phyloP scores from a whole-genome alignment of 768 basidiomycete species.

The Tylopilus rubrobrunneus region DNA sequence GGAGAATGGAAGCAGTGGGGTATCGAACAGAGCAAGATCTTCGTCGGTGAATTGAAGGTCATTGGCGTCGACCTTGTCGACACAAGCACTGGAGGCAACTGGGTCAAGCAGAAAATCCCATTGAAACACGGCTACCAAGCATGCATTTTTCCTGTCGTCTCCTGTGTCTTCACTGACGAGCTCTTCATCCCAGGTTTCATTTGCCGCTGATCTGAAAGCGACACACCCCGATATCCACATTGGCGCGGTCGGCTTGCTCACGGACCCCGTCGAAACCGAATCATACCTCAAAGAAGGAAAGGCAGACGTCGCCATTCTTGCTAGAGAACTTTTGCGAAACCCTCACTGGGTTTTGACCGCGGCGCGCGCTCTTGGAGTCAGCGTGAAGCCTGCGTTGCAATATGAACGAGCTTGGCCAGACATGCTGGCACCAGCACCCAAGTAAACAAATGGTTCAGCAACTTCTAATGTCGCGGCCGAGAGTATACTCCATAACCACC shows the following conservation, averaged over 20 bases:
- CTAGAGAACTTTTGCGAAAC: constrained; percentile 61
- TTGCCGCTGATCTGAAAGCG: constrained; percentile 62
- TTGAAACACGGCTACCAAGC: constrained; percentile 59
- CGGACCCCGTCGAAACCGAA: constrained; percentile 55
- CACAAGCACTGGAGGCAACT: constrained; percentile 65
- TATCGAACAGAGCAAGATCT: constrained; percentile 66
- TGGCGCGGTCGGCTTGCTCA: constrained; percentile 72
- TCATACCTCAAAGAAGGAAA: constrained; percentile 60
- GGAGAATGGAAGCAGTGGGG: constrained; percentile 71
- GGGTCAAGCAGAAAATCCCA: constrained; percentile 53
- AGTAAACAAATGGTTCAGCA: neutral
- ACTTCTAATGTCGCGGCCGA: neutral
- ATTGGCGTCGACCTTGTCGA: constrained; percentile 78
- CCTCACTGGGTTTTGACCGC: constrained; percentile 63
- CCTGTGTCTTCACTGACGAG: neutral
- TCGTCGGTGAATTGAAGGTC: constrained; percentile 51
- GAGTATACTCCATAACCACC: neutral
- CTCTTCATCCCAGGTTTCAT: constrained; percentile 47
- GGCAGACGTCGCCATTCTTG: constrained; percentile 66
- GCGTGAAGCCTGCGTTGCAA: constrained; percentile 68
- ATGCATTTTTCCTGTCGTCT: neutral
- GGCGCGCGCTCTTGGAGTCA: constrained; percentile 58
- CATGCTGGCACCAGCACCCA: constrained; percentile 28
- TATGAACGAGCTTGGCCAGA: constrained; percentile 58
- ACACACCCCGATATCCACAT: constrained; percentile 52